Conservation (phyloP, 148 eudicot genomes). For the Fagopyrum esculentum region DNA sequence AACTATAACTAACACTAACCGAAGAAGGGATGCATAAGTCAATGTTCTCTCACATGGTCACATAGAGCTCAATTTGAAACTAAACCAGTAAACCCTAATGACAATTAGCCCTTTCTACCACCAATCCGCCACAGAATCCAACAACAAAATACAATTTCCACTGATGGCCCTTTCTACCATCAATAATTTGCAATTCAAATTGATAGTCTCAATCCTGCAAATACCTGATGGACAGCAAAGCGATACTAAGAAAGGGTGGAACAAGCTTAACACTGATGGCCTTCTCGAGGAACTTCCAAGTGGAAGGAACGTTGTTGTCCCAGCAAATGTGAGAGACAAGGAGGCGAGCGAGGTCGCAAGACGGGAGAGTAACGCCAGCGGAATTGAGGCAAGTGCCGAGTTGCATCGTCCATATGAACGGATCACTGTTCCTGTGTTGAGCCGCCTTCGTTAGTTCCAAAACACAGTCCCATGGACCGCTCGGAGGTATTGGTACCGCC, state of each 20-base stretch:
- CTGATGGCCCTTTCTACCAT: neutral
- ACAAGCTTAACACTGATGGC: constrained; percentile 40
- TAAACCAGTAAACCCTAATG: neutral
- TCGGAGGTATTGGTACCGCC: neutral
- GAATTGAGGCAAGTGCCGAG: constrained; percentile 40
- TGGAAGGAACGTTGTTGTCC: constrained; percentile 39
- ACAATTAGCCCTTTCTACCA: neutral
- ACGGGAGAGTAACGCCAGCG: constrained; percentile 51
- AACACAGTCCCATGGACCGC: constrained; percentile 40
- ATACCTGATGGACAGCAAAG: constrained; percentile 53
- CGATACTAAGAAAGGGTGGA: constrained; percentile 50
- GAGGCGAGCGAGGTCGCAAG: constrained; percentile 40
- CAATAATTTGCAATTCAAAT: constrained; percentile 1
- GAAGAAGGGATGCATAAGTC: neutral
- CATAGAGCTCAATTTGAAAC: neutral
- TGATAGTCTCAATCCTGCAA: neutral
- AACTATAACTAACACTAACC: neutral
- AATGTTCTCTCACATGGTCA: neutral
- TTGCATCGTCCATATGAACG: constrained; percentile 56
- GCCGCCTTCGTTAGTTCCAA: constrained; percentile 43
- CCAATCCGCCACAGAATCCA: neutral
- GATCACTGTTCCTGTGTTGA: constrained; percentile 39
- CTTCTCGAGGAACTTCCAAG: constrained; percentile 73
- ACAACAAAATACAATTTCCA: constrained; percentile 1
- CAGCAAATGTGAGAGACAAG: constrained; percentile 52